Evolutionary conservation across 2,329 filamentous ascomycete species (phyloP), one percentile per base, ranked within the genome.

Genomic region (Diaporthe caulivora): DNA sequence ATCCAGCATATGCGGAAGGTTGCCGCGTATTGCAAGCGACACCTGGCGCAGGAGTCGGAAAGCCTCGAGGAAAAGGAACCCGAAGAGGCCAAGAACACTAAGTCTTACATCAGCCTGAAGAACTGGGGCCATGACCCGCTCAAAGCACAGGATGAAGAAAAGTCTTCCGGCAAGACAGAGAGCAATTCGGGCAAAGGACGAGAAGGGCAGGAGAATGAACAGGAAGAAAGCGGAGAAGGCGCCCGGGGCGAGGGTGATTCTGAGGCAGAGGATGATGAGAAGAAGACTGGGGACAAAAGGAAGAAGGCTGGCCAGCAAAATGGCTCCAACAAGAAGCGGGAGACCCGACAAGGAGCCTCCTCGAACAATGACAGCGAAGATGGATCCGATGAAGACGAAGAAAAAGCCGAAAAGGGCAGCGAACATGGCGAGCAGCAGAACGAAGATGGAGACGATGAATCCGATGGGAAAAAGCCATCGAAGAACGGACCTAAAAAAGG

Each of bases 11-110:
- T 92, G 89, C 84, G 90, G 64, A 88, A 86, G 76, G 91, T 92
- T 0, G 90, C 92, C 0, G 85, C 90, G 0, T 92, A 92, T 75
- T 91, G 89, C 79, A 93, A 93, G 79, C 85, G 91, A 6, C 91
- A 93, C 81, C 82, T 93, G 0, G 91, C 91, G 0, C 91, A 92
- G 77, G 91, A 93, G 80, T 85, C 87, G 72, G 87, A 86, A 75
- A 85, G 84, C 44, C 91, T 92, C 77, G 82, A 85, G 72, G 84
- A 91, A 76, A 89, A 89, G 67, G 80, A 85, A 0, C 74, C 79
- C 0, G 82, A 83, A 17, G 83, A 86, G n/a, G 79, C 85, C 10
- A 85, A 86, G 62, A 82, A 86, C 80, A 87, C 85, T 44, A 87
- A 87, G 76, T 87, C 84, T 0, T 91, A 92, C 62, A 75, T 73